These are phyloP conservation scores for Letharia columbiana DNA, from an alignment of 495 filamentous ascomycete genomes.

Conservation along the genomic window DNA sequence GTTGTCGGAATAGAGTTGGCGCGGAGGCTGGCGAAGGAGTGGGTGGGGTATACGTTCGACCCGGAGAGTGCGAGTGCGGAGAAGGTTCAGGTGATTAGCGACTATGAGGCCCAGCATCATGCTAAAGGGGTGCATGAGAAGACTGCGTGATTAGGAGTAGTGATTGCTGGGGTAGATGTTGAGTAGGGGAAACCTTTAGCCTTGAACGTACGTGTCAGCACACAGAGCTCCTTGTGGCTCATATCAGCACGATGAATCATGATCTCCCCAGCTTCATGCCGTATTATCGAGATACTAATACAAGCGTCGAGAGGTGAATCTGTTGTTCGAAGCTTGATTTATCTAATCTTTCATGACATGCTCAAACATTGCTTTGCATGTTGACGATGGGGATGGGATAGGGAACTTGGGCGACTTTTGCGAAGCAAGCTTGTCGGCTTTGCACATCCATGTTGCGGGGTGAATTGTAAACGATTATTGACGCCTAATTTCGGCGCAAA, in stretches of 20 bases:
- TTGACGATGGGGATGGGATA: too few species aligned
- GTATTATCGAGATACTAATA: background rate
- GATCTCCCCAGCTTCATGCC: background rate
- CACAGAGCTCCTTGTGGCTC: background rate
- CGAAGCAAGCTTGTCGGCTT: too few species aligned
- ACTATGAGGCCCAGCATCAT: conserved; percentile 53
- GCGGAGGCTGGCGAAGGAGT: conserved; percentile 67
- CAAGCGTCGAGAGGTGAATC: too few species aligned
- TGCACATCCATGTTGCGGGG: too few species aligned
- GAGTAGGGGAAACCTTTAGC: background rate
- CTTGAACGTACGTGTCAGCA: background rate
- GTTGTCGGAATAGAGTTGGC: conserved; percentile 77
- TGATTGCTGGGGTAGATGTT: background rate
- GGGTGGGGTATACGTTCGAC: conserved; percentile 77
- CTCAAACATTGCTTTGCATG: too few species aligned
- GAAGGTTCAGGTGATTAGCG: conserved; percentile 66
- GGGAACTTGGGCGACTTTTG: too few species aligned
- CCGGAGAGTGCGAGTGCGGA: conserved; percentile 58
- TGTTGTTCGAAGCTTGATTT: too few species aligned
- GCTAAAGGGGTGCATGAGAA: conserved; percentile 13
- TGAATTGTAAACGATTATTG: too few species aligned
- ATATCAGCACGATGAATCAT: background rate
- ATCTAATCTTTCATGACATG: too few species aligned
- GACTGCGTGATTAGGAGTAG: background rate
- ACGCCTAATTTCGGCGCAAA: too few species aligned